phyloP scores from a whole-genome alignment of 192 early-diverging fungal species.

The Coemansia sp. region DNA sequence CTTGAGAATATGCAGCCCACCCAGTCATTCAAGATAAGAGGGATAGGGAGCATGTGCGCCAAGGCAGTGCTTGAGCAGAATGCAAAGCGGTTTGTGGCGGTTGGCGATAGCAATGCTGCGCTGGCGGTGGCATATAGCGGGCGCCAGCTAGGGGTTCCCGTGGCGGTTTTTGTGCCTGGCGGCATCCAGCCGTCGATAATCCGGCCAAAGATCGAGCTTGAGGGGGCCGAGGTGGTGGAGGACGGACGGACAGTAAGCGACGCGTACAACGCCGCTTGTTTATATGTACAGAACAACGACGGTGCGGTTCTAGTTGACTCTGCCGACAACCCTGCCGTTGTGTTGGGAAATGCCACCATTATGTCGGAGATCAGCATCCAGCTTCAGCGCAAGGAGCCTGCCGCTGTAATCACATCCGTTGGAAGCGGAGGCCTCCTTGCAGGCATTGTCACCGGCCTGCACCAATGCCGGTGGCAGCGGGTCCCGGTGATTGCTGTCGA shows the following conservation, averaged over 20 bases:
- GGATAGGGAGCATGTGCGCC: conserved; percentile 62
- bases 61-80: conserved; percentile 54
- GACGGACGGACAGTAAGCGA: conserved; percentile 31
- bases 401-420: conserved; percentile 63
- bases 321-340: conserved; percentile 57
- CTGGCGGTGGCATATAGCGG: conserved; percentile 67
- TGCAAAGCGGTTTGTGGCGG: conserved; percentile 56
- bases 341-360: conserved; percentile 64
- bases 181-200: conserved; percentile 50
- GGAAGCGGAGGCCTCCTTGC: conserved; percentile 72
- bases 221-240: conserved; percentile 57
- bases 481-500: conserved; percentile 75
- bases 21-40: conserved; percentile 77
- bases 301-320: conserved; percentile 45
- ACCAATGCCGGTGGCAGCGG: conserved; percentile 60
- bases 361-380: conserved; percentile 65
- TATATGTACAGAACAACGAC: conserved; percentile 29
- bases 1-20: conserved; percentile 74
- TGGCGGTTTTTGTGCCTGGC: conserved; percentile 60
- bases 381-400: conserved; percentile 57
- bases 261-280: conserved; percentile 30
- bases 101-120: conserved; percentile 65
- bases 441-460: conserved; percentile 64
- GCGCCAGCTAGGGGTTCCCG: conserved; percentile 59
- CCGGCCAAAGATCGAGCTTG: conserved; percentile 58